Percentiles rank a stretch among this genome's conserved stretches.
These are phyloP conservation scores for Xerocomus brunneocitrinus DNA, from an alignment of 768 basidiomycete genomes.

Conservation along the genomic window DNA sequence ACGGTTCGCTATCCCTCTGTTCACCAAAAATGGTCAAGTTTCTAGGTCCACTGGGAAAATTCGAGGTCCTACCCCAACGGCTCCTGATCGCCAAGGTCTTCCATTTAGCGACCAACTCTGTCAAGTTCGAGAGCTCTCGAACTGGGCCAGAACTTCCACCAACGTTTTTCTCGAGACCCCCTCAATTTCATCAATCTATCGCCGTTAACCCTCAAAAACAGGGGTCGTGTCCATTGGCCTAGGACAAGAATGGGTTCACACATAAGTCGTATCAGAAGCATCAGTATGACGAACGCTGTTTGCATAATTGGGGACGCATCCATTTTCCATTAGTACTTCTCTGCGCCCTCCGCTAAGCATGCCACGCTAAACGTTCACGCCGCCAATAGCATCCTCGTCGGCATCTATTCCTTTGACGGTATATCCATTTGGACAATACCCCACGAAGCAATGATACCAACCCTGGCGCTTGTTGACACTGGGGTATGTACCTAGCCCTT, in stretches of 20 bases:
- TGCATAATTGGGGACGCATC: conserved; percentile 20
- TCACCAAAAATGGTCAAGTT: conserved; percentile 23
- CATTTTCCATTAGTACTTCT: conserved; percentile 26
- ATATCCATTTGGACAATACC: conserved; percentile 6
- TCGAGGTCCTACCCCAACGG: conserved; percentile 17
- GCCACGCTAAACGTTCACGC: conserved; percentile 5
- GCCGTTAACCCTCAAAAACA: conserved; percentile 17
- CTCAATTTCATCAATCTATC: conserved; percentile 12
- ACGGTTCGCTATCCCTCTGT: conserved; percentile 8
- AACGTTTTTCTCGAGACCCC: conserved; percentile 14
- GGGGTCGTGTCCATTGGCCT: conserved; percentile 2
- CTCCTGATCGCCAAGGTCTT: conserved; percentile 28
- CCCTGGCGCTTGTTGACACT: not conserved
- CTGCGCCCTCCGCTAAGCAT: conserved; percentile 20
- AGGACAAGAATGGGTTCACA: not conserved
- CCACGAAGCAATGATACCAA: conserved; percentile 7
- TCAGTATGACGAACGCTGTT: conserved; percentile 9
- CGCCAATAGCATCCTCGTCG: conserved; percentile 10
- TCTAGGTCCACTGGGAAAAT: conserved; percentile 18
- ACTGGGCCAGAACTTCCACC: conserved; percentile 1
- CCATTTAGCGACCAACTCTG: conserved; percentile 25
- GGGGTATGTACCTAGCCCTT: not conserved
- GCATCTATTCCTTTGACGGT: conserved; percentile 2
- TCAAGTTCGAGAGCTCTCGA: conserved; percentile 18
- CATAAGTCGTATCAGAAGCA: conserved; percentile 22